phyloP scores from a whole-genome alignment of 441 rosid species.

The Arabidopsis hybrid region DNA sequence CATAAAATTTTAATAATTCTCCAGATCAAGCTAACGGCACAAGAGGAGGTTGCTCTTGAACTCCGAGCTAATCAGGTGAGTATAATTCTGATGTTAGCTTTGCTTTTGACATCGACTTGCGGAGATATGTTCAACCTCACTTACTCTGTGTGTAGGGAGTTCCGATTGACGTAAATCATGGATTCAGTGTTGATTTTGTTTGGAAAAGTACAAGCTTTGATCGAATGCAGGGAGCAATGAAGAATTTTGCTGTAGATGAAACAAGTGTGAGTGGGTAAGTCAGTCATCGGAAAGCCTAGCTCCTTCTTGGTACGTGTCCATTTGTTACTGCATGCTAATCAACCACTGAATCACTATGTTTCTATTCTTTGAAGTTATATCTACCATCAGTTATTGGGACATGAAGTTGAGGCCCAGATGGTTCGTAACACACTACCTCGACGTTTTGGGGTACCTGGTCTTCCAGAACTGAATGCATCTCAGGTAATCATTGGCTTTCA shows the following conservation, averaged over 20 bases:
- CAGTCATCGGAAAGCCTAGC: constrained; percentile 28
- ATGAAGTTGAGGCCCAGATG: constrained; percentile 97
- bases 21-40: constrained; percentile 96
- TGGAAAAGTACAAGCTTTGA: constrained; percentile 99
- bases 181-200: constrained; percentile 98
- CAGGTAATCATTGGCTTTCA: constrained; percentile 60
- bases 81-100: constrained; percentile 34
- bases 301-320: constrained; percentile 8
- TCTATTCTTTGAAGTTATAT: constrained; percentile 68
- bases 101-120: constrained; percentile 1
- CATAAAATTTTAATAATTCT: constrained; percentile 22
- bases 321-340: constrained; percentile 8
- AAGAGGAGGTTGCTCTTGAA: constrained; percentile 99
- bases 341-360: constrained; percentile 7
- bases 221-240: constrained; percentile 99
- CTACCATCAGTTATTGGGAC: constrained; percentile 97
- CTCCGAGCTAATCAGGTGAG: constrained; percentile 96
- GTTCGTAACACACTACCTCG: constrained; percentile 92
- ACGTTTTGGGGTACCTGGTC: constrained; percentile 99
- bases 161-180: constrained; percentile 94
- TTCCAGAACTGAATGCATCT: constrained; percentile 98
- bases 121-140: constrained; percentile 15
- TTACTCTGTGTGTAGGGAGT: constrained; percentile 68
- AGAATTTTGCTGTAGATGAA: constrained; percentile 98
- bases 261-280: constrained; percentile 99